Evolutionary conservation across 306 rosid genomes (phyloP).

Genomic region (Trifolium repens): DNA sequence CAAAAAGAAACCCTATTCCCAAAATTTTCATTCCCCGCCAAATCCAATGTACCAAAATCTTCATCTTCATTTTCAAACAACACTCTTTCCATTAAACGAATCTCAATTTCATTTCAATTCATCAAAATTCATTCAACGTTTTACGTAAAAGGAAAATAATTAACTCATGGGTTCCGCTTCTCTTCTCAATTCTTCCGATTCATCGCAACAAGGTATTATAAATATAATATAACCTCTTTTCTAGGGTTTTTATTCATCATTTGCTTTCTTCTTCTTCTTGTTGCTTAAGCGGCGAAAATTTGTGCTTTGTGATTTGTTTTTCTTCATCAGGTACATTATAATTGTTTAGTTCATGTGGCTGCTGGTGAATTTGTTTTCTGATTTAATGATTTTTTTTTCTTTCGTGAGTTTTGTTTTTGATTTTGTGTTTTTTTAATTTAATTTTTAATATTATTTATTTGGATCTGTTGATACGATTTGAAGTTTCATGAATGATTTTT

Average conservation of each 20-base stretch:
- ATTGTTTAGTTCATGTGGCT: not conserved
- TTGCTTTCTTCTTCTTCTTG: not conserved
- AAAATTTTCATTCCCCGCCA: constrained; percentile 39
- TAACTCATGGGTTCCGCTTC: constrained; percentile 47
- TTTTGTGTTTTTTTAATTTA: not conserved
- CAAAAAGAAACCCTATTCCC: constrained; percentile 25
- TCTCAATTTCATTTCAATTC: not conserved
- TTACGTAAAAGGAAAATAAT: not conserved
- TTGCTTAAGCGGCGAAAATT: not conserved
- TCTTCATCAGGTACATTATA: not conserved
- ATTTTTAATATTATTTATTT: not conserved
- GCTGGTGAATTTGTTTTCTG: not conserved
- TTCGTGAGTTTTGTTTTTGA: not conserved
- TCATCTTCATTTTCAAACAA: not conserved
- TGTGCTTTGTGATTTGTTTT: not conserved
- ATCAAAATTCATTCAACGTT: not conserved
- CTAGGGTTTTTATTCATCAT: not conserved
- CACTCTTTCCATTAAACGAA: not conserved
- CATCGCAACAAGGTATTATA: constrained; percentile 40
- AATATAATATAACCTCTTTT: not conserved
- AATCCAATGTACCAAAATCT: not conserved
- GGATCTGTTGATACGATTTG: not conserved
- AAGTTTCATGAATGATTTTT: not conserved
- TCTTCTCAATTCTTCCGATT: constrained; percentile 35
- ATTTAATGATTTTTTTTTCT: not conserved